phyloP scores from a whole-genome alignment of 2,329 filamentous ascomycete genomes.

The Botrytis galanthina region DNA sequence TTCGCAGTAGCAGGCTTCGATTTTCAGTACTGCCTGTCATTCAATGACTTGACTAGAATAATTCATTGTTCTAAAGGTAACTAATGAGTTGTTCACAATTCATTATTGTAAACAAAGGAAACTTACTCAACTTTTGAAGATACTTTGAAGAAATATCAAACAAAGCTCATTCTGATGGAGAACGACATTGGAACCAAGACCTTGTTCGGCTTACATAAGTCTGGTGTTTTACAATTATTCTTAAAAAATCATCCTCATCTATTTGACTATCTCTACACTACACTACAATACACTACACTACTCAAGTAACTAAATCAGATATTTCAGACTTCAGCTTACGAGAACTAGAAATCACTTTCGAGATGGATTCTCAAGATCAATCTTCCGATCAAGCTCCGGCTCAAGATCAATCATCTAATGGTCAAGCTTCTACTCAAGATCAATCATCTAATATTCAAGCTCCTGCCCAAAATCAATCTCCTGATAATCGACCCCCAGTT shows the following conservation, averaged over 20 bases:
- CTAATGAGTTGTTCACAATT: too few relatives aligned
- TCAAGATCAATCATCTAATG: too few relatives aligned
- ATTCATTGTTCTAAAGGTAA: too few relatives aligned
- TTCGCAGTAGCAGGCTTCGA: too few relatives aligned
- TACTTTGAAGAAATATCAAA: neutral
- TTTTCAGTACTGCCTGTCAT: too few relatives aligned
- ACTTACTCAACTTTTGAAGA: neutral
- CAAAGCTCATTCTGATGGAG: neutral
- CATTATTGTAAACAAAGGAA: too few relatives aligned
- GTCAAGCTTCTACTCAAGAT: neutral
- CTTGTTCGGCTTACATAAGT: neutral
- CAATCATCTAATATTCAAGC: neutral
- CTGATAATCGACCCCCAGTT: neutral
- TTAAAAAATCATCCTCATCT: neutral
- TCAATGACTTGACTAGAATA: too few relatives aligned
- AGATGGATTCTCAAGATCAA: neutral
- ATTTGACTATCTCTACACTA: neutral
- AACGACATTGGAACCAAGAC: neutral
- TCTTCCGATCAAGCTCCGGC: neutral
- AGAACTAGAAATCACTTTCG: neutral
- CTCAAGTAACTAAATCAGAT: accelerated
- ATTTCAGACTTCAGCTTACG: too few relatives aligned
- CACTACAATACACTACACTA: neutral
- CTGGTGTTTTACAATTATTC: neutral
- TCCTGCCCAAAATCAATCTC: neutral